phyloP scores from a whole-genome alignment of 352 stramenopile genomes.

The Phytophthora sp. region DNA sequence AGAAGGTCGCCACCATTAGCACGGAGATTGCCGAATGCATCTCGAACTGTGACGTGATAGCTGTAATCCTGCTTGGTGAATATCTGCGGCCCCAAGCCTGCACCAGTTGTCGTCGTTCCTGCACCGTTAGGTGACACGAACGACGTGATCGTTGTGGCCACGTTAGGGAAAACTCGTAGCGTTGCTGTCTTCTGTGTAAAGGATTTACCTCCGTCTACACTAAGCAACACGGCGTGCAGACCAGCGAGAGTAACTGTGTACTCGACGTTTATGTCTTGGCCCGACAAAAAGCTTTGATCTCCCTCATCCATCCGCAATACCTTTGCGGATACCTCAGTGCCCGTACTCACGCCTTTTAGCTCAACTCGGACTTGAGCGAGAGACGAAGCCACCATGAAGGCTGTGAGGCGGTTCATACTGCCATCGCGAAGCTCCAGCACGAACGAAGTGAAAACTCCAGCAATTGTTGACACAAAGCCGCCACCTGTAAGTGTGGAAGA shows the following conservation, averaged over 20 bases:
- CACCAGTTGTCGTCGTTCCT: constrained; percentile 6
- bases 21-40: constrained; percentile 53
- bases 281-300: constrained; percentile 16
- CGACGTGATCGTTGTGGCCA: constrained; percentile 42
- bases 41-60: constrained; percentile 44
- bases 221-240: constrained; percentile 46
- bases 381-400: constrained; percentile 3
- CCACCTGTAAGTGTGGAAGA: constrained; percentile 43
- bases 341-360: constrained; percentile 11
- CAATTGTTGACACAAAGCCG: constrained; percentile 42
- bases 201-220: constrained; percentile 31
- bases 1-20: constrained; percentile 46
- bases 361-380: constrained; percentile 19
- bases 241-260: constrained; percentile 44
- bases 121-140: constrained; percentile 33
- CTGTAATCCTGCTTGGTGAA: constrained; percentile 27
- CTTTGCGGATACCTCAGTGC: constrained; percentile 8
- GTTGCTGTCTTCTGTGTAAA: constrained; percentile 40
- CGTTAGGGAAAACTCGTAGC: constrained; percentile 38
- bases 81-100: constrained; percentile 42
- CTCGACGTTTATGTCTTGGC: constrained; percentile 15
- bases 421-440: constrained; percentile 51
- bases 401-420: constrained; percentile 34
- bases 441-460: constrained; percentile 41
- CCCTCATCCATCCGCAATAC: constrained; percentile 11